phyloP scores from a whole-genome alignment of 2,329 filamentous ascomycete species.

The Verticillium isaacii region DNA sequence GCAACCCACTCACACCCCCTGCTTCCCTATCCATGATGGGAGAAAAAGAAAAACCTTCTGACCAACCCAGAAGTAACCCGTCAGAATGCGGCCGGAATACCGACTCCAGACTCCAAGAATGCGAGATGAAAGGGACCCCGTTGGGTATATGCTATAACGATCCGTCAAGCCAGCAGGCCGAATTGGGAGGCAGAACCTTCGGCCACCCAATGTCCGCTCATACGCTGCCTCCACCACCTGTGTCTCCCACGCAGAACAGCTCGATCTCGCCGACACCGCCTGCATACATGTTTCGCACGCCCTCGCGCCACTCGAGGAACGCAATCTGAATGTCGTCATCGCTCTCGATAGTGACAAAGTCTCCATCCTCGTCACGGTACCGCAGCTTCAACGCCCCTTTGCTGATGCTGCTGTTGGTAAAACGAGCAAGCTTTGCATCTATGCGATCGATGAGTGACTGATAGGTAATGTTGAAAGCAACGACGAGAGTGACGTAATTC shows the following conservation, averaged over 20 bases:
- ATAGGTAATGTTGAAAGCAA: constrained; percentile 91
- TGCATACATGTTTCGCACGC: constrained; percentile 47
- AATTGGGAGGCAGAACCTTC: constrained; percentile 11
- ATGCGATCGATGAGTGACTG: constrained; percentile 92
- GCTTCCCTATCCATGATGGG: neutral
- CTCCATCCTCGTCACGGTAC: constrained; percentile 88
- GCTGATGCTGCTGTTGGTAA: constrained; percentile 78
- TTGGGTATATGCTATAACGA: constrained; percentile 14
- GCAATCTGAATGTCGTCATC: constrained; percentile 97
- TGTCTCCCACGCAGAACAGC: constrained; percentile 67
- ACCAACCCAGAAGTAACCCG: neutral
- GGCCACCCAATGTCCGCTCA: neutral
- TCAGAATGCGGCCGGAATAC: neutral
- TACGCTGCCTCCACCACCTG: constrained; percentile 5
- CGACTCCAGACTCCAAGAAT: constrained; percentile 14
- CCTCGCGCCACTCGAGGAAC: constrained; percentile 90
- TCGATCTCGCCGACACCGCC: constrained; percentile 86
- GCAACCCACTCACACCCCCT: neutral
- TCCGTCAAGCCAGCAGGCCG: constrained; percentile 6
- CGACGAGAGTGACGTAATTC: constrained; percentile 92
- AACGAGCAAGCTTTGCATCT: constrained; percentile 86
- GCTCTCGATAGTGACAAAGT: constrained; percentile 88
- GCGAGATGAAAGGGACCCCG: constrained; percentile 12
- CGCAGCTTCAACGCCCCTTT: constrained; percentile 79
- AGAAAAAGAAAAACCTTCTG: neutral